Conservation (phyloP, 2,329 filamentous ascomycete species). For the Fusarium dlaminii region DNA sequence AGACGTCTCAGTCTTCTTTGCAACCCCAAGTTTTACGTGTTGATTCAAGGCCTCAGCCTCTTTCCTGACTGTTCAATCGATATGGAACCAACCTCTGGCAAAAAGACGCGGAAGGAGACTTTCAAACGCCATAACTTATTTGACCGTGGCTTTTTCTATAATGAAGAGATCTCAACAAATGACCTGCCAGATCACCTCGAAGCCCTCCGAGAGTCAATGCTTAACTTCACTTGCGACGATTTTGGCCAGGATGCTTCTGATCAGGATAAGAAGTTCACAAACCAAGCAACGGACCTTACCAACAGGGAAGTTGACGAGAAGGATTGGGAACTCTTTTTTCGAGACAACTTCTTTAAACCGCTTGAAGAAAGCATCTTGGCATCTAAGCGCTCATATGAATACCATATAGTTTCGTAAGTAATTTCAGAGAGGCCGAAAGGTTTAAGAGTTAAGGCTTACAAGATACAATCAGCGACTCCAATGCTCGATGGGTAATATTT, state of each 20-base stretch:
- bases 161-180: not conserved
- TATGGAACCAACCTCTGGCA: not conserved
- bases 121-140: not conserved
- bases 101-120: not conserved
- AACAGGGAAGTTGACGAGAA: fast-evolving
- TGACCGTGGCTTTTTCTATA: not conserved
- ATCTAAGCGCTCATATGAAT: not conserved
- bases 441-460: not conserved
- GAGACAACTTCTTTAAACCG: not conserved
- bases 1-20: not conserved
- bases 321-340: fast-evolving
- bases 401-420: not conserved
- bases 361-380: not conserved
- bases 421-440: not conserved
- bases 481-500: not conserved
- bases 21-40: fast-evolving
- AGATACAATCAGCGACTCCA: not conserved
- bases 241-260: not conserved
- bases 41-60: not conserved
- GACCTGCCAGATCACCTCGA: not conserved
- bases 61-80: not conserved
- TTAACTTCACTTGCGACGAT: not conserved
- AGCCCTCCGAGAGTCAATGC: not conserved
- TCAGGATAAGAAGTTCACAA: not conserved
- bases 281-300: not conserved